phyloP scores from a whole-genome alignment of 768 basidiomycete genomes.

The Suillus sp. region DNA sequence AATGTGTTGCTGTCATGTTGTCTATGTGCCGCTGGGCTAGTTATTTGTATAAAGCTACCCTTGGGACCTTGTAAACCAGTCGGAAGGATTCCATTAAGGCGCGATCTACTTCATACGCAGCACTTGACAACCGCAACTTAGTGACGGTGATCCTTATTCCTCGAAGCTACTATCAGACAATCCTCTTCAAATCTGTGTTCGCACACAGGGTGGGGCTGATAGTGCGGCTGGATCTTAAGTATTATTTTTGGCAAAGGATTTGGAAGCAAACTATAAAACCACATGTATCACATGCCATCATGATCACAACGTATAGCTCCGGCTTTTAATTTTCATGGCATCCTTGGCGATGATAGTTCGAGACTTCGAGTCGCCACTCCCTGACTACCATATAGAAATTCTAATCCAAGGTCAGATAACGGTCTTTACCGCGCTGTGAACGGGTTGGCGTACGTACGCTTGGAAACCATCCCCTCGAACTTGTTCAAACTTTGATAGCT shows the following conservation, averaged over 20 bases:
- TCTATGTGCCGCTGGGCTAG: background rate
- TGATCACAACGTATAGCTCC: background rate
- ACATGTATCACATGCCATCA: constrained; percentile 5
- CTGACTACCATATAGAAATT: constrained; percentile 2
- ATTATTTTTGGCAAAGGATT: background rate
- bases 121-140: background rate
- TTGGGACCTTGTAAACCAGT: background rate
- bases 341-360: background rate
- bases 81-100: background rate
- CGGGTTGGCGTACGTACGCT: background rate
- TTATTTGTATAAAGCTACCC: constrained; percentile 1
- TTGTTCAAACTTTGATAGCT: constrained; percentile 2
- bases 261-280: background rate
- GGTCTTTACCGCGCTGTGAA: background rate
- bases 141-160: background rate
- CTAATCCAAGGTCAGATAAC: constrained; percentile 2
- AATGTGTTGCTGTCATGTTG: background rate
- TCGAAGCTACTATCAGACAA: background rate
- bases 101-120: background rate
- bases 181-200: background rate
- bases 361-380: background rate
- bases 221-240: background rate
- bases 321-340: background rate
- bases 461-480: background rate
- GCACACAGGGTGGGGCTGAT: background rate